Base-by-base conservation (phyloP, 345 rosid species). In the Salix purpurea region DNA sequence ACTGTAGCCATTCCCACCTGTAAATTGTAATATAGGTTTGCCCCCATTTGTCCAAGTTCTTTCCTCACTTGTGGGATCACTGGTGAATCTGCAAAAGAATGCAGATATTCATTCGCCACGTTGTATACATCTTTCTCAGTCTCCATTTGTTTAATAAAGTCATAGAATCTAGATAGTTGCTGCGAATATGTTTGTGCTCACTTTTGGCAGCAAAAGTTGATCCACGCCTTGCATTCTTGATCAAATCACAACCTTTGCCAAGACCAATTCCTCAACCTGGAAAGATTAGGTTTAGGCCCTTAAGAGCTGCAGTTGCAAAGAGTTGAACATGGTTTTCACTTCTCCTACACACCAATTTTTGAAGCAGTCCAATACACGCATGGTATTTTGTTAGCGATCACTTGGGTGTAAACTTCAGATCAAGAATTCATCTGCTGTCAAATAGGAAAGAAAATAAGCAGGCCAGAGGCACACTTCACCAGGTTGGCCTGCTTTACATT, bases 41-140 rank as follows among this genome's bases (percentile, higher is more conserved):
- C 74, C 83, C 66, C 82, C 46, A 56, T 81, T 79, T 80, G 78
- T 77, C 50, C 16, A 44, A 72, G 78, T 60, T 32, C 36, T 77
- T 83, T 78, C 72, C 77, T 70, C 70, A 73, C 69, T 56, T 54
- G 67, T 76, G 80, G 81, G 66, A 67, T 42, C 42, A 44, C 79
- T 71, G 81, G 74, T 74, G 82, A 77, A 76, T 80, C 87, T 84
- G 90, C 89, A 75, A 87, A 86, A 87, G 87, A 83, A 73, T 85
- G 86, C 91, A 86, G 86, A 84, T 81, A n/a, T 73, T 77, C 78
- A 65, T 79, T 79, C 28, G 56, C 66, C 37, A 68, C 46, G 54
- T 3, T 77, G 73, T 75, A 69, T 69, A 77, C 72, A 4, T 78
- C 81, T 65, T 79, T 81, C 70, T 21, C 34, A 71, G 72, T 76